phyloP scores from a whole-genome alignment of 345 rosid species.

The Lenwebbia sp. region DNA sequence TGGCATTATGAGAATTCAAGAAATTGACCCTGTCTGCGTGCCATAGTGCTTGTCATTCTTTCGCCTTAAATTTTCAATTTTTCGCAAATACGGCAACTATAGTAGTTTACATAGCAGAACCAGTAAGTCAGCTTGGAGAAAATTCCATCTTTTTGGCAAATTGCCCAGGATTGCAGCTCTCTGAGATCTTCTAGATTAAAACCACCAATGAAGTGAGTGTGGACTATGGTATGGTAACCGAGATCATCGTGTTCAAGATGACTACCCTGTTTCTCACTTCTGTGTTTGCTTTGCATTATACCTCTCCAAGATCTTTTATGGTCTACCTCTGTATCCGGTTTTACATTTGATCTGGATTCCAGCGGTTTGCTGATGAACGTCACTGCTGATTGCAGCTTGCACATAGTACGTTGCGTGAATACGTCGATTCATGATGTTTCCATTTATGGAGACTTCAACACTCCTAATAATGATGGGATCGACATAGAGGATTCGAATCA shows the following conservation, averaged over 20 bases:
- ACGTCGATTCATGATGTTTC: constrained; percentile 59
- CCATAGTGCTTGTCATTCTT: background rate
- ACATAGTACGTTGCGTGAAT: constrained; percentile 60
- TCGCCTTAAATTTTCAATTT: background rate
- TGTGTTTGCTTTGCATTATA: background rate
- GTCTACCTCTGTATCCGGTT: background rate
- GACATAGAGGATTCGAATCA: constrained; percentile 84
- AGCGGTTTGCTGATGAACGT: background rate
- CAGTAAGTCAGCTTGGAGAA: background rate
- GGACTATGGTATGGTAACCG: background rate
- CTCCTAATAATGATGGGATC: constrained; percentile 90
- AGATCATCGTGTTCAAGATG: background rate
- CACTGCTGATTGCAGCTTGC: constrained; percentile 50
- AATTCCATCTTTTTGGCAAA: background rate
- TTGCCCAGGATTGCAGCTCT: background rate
- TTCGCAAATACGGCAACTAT: background rate
- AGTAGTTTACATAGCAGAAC: background rate
- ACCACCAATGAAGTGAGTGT: background rate
- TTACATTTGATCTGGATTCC: background rate
- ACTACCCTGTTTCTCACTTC: background rate
- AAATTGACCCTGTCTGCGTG: background rate
- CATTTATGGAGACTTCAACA: constrained; percentile 72
- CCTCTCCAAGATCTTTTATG: background rate
- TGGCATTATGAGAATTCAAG: background rate
- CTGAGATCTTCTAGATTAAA: background rate